These are phyloP conservation scores for Jatropha podagrica DNA, from an alignment of 441 rosid genomes.

Conservation along the genomic window DNA sequence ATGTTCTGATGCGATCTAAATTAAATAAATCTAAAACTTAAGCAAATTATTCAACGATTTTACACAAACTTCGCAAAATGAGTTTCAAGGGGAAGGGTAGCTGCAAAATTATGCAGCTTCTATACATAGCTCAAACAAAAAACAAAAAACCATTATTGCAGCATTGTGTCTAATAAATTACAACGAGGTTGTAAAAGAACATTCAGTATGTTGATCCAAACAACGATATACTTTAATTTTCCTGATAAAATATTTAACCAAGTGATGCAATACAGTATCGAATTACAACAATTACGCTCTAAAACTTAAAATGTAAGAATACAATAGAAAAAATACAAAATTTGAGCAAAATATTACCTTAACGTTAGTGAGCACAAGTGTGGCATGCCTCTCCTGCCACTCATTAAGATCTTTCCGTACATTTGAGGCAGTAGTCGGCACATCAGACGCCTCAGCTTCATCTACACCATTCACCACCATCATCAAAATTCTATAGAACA, in stretches of 20 bases:
- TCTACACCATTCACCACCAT: conserved; percentile 25
- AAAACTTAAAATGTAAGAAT: background rate
- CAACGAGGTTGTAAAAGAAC: background rate
- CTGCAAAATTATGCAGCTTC: background rate
- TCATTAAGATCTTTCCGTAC: conserved; percentile 72
- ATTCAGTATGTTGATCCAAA: background rate
- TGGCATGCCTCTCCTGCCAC: conserved; percentile 90
- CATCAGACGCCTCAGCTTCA: conserved; percentile 48
- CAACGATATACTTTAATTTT: background rate
- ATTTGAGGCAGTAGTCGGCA: conserved; percentile 37
- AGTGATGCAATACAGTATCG: background rate
- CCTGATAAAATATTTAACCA: background rate
- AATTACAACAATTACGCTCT: background rate
- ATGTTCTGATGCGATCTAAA: background rate
- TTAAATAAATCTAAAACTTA: background rate
- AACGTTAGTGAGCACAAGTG: conserved; percentile 63
- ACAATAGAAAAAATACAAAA: background rate
- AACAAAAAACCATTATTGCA: background rate
- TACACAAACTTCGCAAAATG: background rate
- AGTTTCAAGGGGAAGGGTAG: background rate
- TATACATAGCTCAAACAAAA: background rate
- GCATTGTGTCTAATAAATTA: background rate
- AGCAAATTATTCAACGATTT: background rate
- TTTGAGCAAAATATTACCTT: conserved; percentile 43
- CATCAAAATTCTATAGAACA: background rate